Base-by-base conservation (phyloP, 371 early-diverging fungal species). In the Parasitella parasitica region DNA sequence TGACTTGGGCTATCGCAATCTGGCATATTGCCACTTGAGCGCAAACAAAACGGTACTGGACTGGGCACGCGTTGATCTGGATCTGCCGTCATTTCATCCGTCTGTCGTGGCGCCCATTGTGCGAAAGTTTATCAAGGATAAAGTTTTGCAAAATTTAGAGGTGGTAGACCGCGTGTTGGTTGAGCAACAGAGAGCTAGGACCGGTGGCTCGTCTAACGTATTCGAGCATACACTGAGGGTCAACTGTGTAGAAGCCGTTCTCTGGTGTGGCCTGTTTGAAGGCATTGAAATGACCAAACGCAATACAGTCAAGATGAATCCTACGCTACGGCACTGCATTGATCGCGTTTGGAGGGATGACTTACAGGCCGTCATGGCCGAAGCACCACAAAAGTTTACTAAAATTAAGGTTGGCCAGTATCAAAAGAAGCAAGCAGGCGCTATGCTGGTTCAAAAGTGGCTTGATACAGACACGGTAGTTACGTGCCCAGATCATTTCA, bases 1-100 rank as follows among this genome's bases (percentile, higher is more conserved):
- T 38, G 92, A 91, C 66, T 77, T 91, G 41, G 92, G 92, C 0
- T 84, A 85, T 57, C 79, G 84, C 13, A 90, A 91, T 63, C 71
- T 91, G 2, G 91, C 88, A 0, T 86, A 86, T 69, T 84, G 83
- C 12, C 79, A 78, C 35, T 26, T 87, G 3, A 60, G 67, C 9
- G 54, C 46, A 15, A 65, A 79, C n/a, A 59, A 67, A 0, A 61
- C 64, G 4, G 75, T 84, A 6, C 16, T 74, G 13, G 70, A 73
- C 9, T 83, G 83, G 82, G 57, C 61, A 2, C 70, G 80, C 4
- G 71, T 72, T 6, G 84, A 79, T 61, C 66, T 82, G 11, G 63
- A 73, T 5, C 46, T 78, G 3, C 48, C 39, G 3, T 55, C 57
- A 2, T 75, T 71, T 51, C 76, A 78, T 62, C 73, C 78, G 0